A percentile compares a stretch with the other conserved stretches of the same genome.
These are phyloP conservation scores for Cladosporium sp. DNA, from an alignment of 2,329 filamentous ascomycete genomes.

Conservation along the genomic window DNA sequence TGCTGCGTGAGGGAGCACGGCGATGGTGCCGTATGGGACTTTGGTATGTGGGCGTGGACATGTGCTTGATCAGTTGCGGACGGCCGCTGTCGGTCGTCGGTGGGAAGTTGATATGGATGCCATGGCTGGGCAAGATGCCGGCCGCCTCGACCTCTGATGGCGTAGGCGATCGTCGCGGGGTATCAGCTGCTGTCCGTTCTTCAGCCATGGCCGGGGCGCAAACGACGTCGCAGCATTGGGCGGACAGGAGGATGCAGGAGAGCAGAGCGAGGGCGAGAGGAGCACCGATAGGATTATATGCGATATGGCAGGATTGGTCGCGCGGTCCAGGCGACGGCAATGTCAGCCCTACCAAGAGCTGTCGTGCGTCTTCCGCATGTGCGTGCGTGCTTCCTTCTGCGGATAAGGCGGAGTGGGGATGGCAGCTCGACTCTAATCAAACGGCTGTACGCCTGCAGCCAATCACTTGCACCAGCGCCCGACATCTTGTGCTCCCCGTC, in stretches of 20 bases:
- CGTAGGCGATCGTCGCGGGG: slow-evolving; percentile 5
- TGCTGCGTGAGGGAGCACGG: slow-evolving; percentile 56
- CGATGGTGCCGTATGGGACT: slow-evolving; percentile 64
- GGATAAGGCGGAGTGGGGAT: neutral
- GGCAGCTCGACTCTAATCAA: neutral
- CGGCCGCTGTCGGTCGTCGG: slow-evolving; percentile 32
- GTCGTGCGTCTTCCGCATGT: neutral
- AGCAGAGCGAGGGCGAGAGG: neutral
- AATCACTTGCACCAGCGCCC: neutral
- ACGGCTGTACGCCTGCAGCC: neutral
- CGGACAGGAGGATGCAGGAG: neutral
- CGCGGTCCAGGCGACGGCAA: neutral
- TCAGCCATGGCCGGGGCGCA: neutral
- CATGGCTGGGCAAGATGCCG: slow-evolving; percentile 37
- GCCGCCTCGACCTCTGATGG: slow-evolving; percentile 16
- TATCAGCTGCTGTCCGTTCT: neutral
- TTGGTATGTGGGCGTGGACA: slow-evolving; percentile 56
- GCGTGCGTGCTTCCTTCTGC: neutral
- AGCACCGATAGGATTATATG: neutral
- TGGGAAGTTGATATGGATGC: slow-evolving; percentile 46
- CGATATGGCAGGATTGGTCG: neutral
- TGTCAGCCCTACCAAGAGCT: neutral
- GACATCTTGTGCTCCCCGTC: neutral
- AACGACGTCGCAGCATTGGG: slow-evolving; percentile 6
- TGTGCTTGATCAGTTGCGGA: slow-evolving; percentile 43